A percentile compares a stretch with the other conserved stretches of the same genome.
These are phyloP conservation scores for Gremmenia infestans DNA, from an alignment of 2,329 filamentous ascomycete genomes.

Conservation along the genomic window DNA sequence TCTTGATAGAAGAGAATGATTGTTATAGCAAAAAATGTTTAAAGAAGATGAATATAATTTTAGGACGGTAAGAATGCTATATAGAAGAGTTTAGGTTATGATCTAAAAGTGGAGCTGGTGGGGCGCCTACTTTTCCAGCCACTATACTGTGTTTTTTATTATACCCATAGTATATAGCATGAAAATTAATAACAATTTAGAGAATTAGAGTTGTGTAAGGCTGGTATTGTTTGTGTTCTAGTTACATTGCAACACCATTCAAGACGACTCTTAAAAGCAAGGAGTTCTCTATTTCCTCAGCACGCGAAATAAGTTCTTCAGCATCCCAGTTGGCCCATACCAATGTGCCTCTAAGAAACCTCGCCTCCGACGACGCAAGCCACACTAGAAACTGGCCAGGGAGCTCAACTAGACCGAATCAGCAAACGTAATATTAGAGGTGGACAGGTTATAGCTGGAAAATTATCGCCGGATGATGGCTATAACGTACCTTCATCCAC, in stretches of 20 bases:
- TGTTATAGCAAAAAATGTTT: no score
- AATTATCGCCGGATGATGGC: neutral
- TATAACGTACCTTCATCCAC: neutral
- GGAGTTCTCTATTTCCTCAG: conserved; percentile 21
- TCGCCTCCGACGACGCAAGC: conserved; percentile 35
- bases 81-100: no score
- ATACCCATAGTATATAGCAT: no score
- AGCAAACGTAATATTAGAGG: neutral
- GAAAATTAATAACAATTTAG: no score
- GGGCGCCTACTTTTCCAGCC: no score
- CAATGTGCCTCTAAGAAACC: conserved; percentile 37
- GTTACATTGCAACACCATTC: conserved; percentile 3
- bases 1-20: no score
- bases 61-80: no score
- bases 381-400: conserved; percentile 36
- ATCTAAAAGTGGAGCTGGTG: no score
- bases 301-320: conserved; percentile 31
- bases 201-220: no score
- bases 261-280: neutral
- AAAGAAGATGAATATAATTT: no score
- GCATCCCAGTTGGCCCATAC: conserved; percentile 41
- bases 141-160: no score
- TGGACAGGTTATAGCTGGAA: neutral
- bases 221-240: neutral
- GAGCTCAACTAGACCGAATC: conserved; percentile 23